Conservation (phyloP, 176 grass and related monocot species). For the Typha latifolia region DNA sequence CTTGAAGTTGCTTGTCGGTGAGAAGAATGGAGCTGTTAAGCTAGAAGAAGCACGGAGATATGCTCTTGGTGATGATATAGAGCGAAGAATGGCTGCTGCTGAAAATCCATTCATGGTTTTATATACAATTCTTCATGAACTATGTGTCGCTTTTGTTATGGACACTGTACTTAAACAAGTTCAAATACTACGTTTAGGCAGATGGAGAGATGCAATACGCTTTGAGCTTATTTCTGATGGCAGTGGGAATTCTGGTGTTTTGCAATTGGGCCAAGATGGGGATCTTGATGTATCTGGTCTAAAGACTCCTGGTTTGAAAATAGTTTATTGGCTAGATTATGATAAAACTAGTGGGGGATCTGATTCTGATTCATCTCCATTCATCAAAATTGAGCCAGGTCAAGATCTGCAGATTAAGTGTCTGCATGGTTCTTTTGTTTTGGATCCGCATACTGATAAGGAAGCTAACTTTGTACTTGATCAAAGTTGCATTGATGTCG, state of each 20-base stretch:
- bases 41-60: constrained; percentile 74
- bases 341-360: constrained; percentile 40
- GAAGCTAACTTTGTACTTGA: constrained; percentile 76
- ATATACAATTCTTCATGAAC: constrained; percentile 76
- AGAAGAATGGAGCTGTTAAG: constrained; percentile 64
- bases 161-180: constrained; percentile 74
- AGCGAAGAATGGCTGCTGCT: constrained; percentile 78
- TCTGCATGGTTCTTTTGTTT: constrained; percentile 76
- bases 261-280: constrained; percentile 53
- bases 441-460: constrained; percentile 85
- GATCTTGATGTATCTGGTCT: constrained; percentile 59
- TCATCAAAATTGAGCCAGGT: constrained; percentile 80
- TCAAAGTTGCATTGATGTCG: constrained; percentile 81
- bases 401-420: constrained; percentile 77
- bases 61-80: constrained; percentile 90
- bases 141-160: constrained; percentile 88
- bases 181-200: constrained; percentile 55
- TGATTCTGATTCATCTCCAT: constrained; percentile 61
- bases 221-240: constrained; percentile 63
- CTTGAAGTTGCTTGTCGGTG: constrained; percentile 87
- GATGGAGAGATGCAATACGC: constrained; percentile 90
- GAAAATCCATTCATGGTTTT: constrained; percentile 71
- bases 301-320: constrained; percentile 68
- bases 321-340: constrained; percentile 72
- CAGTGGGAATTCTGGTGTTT: constrained; percentile 32